Conservation (phyloP, 495 filamentous ascomycete genomes). For the Lichina pygmaea region DNA sequence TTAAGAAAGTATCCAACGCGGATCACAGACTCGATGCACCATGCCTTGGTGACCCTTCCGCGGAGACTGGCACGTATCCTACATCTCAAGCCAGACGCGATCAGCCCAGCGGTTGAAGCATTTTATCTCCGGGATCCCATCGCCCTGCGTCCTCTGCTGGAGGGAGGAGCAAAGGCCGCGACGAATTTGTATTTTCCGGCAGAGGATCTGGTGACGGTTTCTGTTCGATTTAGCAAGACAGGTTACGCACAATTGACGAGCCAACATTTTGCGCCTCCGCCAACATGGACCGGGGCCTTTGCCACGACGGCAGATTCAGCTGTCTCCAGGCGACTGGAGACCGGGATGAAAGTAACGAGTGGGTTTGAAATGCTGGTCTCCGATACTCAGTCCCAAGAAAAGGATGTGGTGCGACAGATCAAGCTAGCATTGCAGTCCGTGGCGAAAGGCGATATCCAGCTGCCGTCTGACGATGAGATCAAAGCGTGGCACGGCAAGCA, state of each 20-base stretch:
- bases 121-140: slow-evolving; percentile 85
- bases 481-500: slow-evolving; percentile 33
- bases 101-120: slow-evolving; percentile 64
- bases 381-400: slow-evolving; percentile 35
- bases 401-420: slow-evolving; percentile 40
- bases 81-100: slow-evolving; percentile 38
- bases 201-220: slow-evolving; percentile 50
- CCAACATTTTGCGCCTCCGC: slow-evolving; percentile 55
- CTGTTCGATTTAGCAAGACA: slow-evolving; percentile 57
- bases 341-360: slow-evolving; percentile 72
- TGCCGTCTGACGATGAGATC: slow-evolving; percentile 56
- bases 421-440: slow-evolving; percentile 49
- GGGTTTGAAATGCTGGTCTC: slow-evolving; percentile 74
- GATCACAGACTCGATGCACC: slow-evolving; percentile 43
- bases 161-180: slow-evolving; percentile 10
- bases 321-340: slow-evolving; percentile 25
- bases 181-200: slow-evolving; percentile 28
- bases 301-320: slow-evolving; percentile 12
- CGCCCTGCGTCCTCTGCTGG: slow-evolving; percentile 37
- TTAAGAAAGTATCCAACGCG: slow-evolving; percentile 55
- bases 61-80: slow-evolving; percentile 63
- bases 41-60: slow-evolving; percentile 42
- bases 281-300: slow-evolving; percentile 25
- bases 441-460: slow-evolving; percentile 23
- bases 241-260: slow-evolving; percentile 77